phyloP scores from a whole-genome alignment of 2,329 filamentous ascomycete species.

The Colletotrichum gloeosporioides region DNA sequence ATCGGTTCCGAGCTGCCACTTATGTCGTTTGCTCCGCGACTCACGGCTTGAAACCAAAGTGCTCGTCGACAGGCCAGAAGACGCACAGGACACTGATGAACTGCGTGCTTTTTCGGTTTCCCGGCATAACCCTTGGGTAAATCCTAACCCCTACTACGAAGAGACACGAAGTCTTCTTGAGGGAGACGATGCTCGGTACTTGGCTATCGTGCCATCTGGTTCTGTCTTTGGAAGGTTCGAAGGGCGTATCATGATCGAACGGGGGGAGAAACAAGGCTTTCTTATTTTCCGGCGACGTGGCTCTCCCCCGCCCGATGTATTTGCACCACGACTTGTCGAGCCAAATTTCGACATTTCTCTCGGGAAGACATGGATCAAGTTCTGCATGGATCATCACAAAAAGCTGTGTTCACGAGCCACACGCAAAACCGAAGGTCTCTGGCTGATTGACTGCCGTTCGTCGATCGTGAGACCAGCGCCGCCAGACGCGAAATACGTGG shows the following conservation, averaged over 20 bases:
- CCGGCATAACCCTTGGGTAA: too few relatives aligned
- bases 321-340: not conserved
- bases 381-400: too few relatives aligned
- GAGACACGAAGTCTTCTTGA: too few relatives aligned
- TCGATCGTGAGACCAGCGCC: not conserved
- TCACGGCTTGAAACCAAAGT: too few relatives aligned
- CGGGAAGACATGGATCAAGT: not conserved
- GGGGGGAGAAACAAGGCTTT: fast-evolving
- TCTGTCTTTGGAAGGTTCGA: too few relatives aligned
- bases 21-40: not conserved
- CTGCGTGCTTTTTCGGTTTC: not conserved
- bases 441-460: not conserved
- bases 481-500: conserved; percentile 25
- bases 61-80: too few relatives aligned
- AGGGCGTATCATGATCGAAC: too few relatives aligned
- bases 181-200: not conserved
- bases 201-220: not conserved
- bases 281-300: not conserved
- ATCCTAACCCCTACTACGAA: too few relatives aligned
- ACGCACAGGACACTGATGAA: not conserved
- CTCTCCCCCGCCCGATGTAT: not conserved
- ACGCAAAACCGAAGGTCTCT: not conserved
- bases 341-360: not conserved
- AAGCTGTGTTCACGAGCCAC: not conserved
- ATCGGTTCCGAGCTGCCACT: not conserved